Evolutionary conservation across 2,329 filamentous ascomycete species (phyloP).

Genomic region (Kalaharituber pfeilii): DNA sequence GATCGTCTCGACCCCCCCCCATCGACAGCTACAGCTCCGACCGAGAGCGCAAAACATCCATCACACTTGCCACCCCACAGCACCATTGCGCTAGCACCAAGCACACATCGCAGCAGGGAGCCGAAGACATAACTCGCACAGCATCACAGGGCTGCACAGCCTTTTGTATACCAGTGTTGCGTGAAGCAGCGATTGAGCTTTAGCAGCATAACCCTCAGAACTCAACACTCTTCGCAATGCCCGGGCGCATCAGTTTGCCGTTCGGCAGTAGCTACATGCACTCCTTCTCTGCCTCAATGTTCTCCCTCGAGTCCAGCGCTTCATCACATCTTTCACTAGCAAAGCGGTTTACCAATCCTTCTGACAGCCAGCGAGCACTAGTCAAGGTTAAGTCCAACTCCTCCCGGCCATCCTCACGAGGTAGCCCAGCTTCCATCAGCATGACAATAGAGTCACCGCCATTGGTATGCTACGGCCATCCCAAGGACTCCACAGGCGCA

Average conservation of each 20-base stretch:
- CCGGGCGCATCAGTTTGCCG: background rate
- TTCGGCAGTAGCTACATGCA: background rate
- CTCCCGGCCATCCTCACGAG: background rate
- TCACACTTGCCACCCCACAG: too few relatives aligned
- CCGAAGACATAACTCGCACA: too few relatives aligned
- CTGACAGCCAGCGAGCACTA: background rate
- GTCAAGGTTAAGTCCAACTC: background rate
- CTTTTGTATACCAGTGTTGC: too few relatives aligned
- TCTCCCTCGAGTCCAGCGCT: background rate
- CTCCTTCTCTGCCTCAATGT: background rate
- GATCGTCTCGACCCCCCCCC: too few relatives aligned
- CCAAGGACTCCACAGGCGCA: slow-evolving; percentile 61
- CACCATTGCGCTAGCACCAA: too few relatives aligned
- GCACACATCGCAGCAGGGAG: too few relatives aligned
- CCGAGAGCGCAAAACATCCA: too few relatives aligned
- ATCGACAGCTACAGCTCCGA: too few relatives aligned
- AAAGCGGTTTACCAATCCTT: background rate
- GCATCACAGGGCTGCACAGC: too few relatives aligned
- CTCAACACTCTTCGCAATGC: background rate
- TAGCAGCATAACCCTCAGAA: background rate
- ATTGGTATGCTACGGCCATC: slow-evolving; percentile 61
- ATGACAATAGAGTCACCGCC: slow-evolving; percentile 70
- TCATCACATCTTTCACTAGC: background rate
- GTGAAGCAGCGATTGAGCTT: background rate
- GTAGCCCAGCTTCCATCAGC: slow-evolving; percentile 27